A percentile compares a stretch with the other conserved stretches of the same genome.
phyloP scores from a whole-genome alignment of 1,139 yeast species.

The Suhomyces bolitotheri region DNA sequence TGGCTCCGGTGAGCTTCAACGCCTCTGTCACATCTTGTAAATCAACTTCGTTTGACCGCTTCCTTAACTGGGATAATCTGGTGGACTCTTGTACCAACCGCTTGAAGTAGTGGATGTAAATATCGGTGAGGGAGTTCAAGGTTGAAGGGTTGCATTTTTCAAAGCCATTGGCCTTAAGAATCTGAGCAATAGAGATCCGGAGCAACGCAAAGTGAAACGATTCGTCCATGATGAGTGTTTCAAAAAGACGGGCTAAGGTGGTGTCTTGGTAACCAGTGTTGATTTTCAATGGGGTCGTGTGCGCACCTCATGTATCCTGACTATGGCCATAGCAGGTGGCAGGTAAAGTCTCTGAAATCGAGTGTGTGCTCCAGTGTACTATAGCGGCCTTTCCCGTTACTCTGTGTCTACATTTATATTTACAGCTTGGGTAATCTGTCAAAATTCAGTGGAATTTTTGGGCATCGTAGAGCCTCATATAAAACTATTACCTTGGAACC shows the following conservation, averaged over 20 bases:
- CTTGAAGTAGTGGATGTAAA: slow-evolving; percentile 24
- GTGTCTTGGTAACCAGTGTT: slow-evolving; percentile 2
- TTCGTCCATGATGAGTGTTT: slow-evolving; percentile 20
- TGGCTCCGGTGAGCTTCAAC: slow-evolving; percentile 20
- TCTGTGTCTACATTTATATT: no score
- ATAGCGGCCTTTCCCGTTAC: no score
- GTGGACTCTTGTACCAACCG: slow-evolving; percentile 15
- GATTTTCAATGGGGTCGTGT: slow-evolving; percentile 10
- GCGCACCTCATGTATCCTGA: no score
- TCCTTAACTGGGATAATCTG: slow-evolving; percentile 21
- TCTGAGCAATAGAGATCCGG: slow-evolving; percentile 27
- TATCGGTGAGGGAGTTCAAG: slow-evolving; percentile 23
- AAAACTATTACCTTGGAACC: no score
- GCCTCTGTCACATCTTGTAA: slow-evolving; percentile 24
- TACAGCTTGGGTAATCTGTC: no score
- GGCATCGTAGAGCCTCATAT: no score
- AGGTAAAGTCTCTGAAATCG: no score
- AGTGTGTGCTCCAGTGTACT: no score
- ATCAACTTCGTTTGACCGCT: slow-evolving; percentile 17
- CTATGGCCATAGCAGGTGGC: no score
- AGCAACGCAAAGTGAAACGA: slow-evolving; percentile 27
- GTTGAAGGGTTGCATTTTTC: slow-evolving; percentile 30
- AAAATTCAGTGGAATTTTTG: no score
- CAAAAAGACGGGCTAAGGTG: neutral
- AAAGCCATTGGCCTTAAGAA: slow-evolving; percentile 28